Conservation (phyloP, 768 basidiomycete genomes). For the Rhizopogon vesiculosus region DNA sequence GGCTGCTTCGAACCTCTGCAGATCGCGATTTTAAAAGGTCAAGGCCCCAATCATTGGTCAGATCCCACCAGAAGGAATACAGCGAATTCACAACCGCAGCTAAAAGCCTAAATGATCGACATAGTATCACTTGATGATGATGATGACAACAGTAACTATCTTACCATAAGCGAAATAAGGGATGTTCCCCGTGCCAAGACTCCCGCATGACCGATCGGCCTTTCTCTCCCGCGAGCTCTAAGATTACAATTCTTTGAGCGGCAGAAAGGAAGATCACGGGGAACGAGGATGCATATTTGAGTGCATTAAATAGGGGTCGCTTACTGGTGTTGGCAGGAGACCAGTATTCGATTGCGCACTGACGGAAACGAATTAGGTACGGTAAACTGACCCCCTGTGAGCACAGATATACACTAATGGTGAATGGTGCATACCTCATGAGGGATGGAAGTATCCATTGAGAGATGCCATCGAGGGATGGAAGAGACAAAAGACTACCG, state of each 20-base stretch:
- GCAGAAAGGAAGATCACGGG: slow-evolving; percentile 95
- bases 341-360: slow-evolving; percentile 84
- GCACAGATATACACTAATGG: not conserved
- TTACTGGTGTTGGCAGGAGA: slow-evolving; percentile 56
- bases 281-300: slow-evolving; percentile 96
- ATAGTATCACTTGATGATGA: not conserved
- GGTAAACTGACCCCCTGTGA: slow-evolving; percentile 52
- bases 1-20: slow-evolving; percentile 22
- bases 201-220: slow-evolving; percentile 38
- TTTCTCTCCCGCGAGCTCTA: slow-evolving; percentile 49
- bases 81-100: slow-evolving; percentile 83
- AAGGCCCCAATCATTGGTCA: slow-evolving; percentile 97
- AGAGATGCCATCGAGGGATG: slow-evolving; percentile 56
- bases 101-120: slow-evolving; percentile 56
- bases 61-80: slow-evolving; percentile 99
- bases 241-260: slow-evolving; percentile 69
- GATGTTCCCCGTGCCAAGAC: slow-evolving; percentile 73
- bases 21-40: slow-evolving; percentile 51
- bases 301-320: slow-evolving; percentile 81
- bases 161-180: slow-evolving; percentile 82
- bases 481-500: slow-evolving; percentile 64
- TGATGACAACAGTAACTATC: slow-evolving; percentile 14
- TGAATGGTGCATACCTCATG: slow-evolving; percentile 64
- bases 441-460: slow-evolving; percentile 78
- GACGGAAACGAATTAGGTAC: slow-evolving; percentile 88